Evolutionary conservation across 2,329 filamentous ascomycete genomes (phyloP), one percentile per base, ranked within the genome.

Genomic region (Dothistroma septosporum): DNA sequence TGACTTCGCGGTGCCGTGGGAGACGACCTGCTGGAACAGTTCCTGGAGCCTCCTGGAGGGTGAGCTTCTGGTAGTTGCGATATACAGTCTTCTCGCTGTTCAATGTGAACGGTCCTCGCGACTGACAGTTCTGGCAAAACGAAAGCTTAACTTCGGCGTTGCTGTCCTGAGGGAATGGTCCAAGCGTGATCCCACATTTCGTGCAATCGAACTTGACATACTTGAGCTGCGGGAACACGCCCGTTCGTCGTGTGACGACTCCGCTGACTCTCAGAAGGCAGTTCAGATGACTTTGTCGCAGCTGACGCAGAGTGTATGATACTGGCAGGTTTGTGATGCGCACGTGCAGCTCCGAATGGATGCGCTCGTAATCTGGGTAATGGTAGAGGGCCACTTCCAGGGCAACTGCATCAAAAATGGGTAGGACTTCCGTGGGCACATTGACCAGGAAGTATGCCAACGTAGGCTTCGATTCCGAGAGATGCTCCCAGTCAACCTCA

Each of bases 11-110:
- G 72, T 94, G 90, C 58, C 95, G 89, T 3, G 94, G 94, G 52
- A 99, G 84, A 76, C 94, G 92, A 71, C 94, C 94, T 37, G 95
- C 92, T 4, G 94, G 95, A 2, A 99, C 94, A 7, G 94, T 97
- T 58, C 94, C 95, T 4, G 94, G 94, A 0, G 95, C 96, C 76
- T 99, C 94, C 73, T 99, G 94, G 12, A 99, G 83, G 0, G 94
- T 99, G 69, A 99, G 82, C 74, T 97, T 99, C 76, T 99, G 94
- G 77, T 97, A 99, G 76, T 99, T 99, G 64, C 94, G 89, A 78
- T 99, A 99, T 16, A 99, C 90, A 0, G 94, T 99, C 81, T 96
- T 95, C 75, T 97, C 94, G 4, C 92, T 94, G 78, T 97, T 97
- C 66, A 99, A 81, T 0, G 88, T 96, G 73, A 99, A 99, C 0